Evolutionary conservation across 2,329 filamentous ascomycete genomes (phyloP), one percentile per base, ranked within the genome.

Genomic region (Fusarium piperis): DNA sequence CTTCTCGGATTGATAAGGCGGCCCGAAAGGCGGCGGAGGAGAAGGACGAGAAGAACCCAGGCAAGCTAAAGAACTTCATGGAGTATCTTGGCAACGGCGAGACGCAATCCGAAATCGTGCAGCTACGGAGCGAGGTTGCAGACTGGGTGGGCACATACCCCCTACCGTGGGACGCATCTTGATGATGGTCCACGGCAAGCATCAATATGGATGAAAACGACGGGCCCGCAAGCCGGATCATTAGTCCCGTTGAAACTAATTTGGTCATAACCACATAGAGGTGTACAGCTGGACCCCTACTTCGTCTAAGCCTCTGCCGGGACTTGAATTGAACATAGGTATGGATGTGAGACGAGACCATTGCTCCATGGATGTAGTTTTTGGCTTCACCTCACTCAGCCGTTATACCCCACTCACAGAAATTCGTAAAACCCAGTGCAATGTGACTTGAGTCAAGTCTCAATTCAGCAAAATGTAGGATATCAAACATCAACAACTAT

Each of bases 141-240:
- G 90, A 92, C 75, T 94, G 92, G 92, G 92, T 93, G 12, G 89
- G 91, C 58, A 93, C 91, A 2, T 94, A 93, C 77, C 87, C 90
- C 4, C 81, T 93, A 73, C 92, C 92, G 12, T 94, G 92, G 92
- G 86, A 88, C 58, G 79, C 82, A 51, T 75, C 75, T 26, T 72
- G 78, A 71, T 81, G 65, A 76, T 58, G 20, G 26, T 28, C 26
- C 28, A 18, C 11, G 26, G 15, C 16, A 30, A 38, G 20, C 39
- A 32, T 33, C 39, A 23, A n/a, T 12, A 9, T 23, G 18, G 15
- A 26, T 26, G 41, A 15, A 20, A 64, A 48, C 30, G 20, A 64
- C 39, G 23, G 30, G 35, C 44, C 52, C 30, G 28, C 46, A 57
- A 58, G 32, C 36, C 39, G 18, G 53, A 32, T 48, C 32, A 28